phyloP scores from a whole-genome alignment of 495 filamentous ascomycete genomes.

The Aspergillus indologenus region DNA sequence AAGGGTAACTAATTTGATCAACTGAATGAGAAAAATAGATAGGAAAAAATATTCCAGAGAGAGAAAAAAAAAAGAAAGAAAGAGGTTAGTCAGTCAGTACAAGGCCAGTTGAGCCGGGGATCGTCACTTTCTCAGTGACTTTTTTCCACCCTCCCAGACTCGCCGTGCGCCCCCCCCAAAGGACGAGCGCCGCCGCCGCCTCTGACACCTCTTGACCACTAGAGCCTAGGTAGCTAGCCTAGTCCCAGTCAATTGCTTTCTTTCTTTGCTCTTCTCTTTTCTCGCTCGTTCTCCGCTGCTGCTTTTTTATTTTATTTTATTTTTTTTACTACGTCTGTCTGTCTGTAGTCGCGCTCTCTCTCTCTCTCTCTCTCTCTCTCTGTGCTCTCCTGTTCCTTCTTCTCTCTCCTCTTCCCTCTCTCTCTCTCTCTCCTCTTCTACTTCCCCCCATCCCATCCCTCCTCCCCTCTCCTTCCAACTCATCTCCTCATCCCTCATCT shows the following conservation, averaged over 20 bases:
- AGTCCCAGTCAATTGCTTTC: neutral
- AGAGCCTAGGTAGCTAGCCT: too few relatives aligned
- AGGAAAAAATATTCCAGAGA: neutral
- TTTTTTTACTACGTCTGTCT: constrained; percentile 1
- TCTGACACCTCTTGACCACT: constrained; percentile 13
- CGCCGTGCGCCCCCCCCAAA: too few relatives aligned
- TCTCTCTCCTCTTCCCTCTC: constrained; percentile 9
- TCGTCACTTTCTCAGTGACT: constrained; percentile 8
- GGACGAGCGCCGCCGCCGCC: neutral
- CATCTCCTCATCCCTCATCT: constrained; percentile 14
- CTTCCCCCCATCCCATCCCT: constrained; percentile 12
- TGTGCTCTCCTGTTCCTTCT: constrained; percentile 10
- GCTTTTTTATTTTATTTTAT: too few relatives aligned
- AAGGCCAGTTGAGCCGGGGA: constrained; percentile 1
- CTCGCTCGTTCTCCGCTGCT: too few relatives aligned
- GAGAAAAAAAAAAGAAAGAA: neutral
- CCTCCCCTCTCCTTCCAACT: constrained; percentile 9
- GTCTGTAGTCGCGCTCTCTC: too few relatives aligned
- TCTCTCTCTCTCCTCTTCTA: constrained; percentile 9
- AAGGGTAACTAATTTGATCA: neutral
- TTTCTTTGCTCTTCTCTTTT: constrained; percentile 1
- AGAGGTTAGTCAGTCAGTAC: neutral
- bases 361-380: constrained; percentile 8
- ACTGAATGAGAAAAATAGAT: neutral
- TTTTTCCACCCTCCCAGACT: neutral